Evolutionary conservation across 805 yeast genomes (phyloP), one percentile per base, ranked within the genome.

Genomic region (Kregervanrija fluxuum): DNA sequence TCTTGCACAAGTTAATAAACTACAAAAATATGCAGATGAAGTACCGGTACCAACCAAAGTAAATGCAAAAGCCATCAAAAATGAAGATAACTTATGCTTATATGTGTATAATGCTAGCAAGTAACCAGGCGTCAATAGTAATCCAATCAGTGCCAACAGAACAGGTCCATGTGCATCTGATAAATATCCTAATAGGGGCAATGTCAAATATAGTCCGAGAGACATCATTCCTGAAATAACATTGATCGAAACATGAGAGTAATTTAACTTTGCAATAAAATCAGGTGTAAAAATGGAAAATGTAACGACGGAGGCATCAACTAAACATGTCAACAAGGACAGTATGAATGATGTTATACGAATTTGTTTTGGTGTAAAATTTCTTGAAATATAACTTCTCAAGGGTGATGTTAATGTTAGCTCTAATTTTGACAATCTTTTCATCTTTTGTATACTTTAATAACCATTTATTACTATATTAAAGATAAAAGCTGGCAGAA

Each of bases 161-260:
- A 84, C 84, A 1, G 95, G 89, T 0, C 96, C 95, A 56, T 83
- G 85, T n/a, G 80, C 69, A 59, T 89, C 96, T 2, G 93, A 89
- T 41, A 86, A 64, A 50, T 84, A 77, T 0, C 97, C 97, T 37
- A 89, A 62, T 0, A 82, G 56, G 0, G 98, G 97, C 6, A 91
- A 77, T 9, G 91, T 80, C 42, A 88, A 61, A 60, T 91, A 93
- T 78, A 86, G 79, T 2, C 97, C 97, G 47, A 85, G 60, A 30
- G 85, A 82, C 34, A 86, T 80, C 17, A 75, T 69, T 30, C 88
- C 81, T 4, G 95, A 84, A 11, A 91, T 79, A 45, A 79, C 62
- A 64, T 91, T 93, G 60, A 75, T 70, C 41, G 70, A 64, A 43
- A 85, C 68, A 51, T 87, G 87, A 1, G 80, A 63, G 55, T 84